phyloP scores from a whole-genome alignment of 768 basidiomycete species.

The Lanmaoa pseudosensibilis region DNA sequence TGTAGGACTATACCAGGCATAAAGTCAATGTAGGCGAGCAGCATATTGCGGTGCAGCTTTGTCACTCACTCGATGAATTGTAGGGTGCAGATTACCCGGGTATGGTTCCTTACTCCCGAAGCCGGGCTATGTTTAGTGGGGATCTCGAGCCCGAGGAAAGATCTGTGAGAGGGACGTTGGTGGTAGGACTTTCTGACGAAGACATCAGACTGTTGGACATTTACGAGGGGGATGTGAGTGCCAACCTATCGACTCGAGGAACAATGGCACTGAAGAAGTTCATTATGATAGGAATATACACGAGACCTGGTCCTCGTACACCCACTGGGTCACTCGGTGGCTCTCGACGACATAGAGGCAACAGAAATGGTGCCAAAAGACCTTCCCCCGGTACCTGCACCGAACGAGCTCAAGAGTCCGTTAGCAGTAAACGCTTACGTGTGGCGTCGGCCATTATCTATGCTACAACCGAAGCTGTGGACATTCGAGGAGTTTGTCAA shows the following conservation, averaged over 20 bases:
- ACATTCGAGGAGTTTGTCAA: conserved; percentile 77
- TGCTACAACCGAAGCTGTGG: conserved; percentile 68
- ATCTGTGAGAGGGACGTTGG: conserved; percentile 76
- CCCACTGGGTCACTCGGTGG: conserved; percentile 48
- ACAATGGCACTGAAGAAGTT: neutral
- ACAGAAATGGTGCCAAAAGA: conserved; percentile 39
- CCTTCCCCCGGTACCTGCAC: conserved; percentile 42
- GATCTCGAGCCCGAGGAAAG: conserved; percentile 61
- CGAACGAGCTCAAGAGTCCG: conserved; percentile 33
- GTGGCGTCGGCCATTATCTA: conserved; percentile 45
- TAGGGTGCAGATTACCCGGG: conserved; percentile 83
- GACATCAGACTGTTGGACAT: conserved; percentile 73
- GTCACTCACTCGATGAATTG: conserved; percentile 7
- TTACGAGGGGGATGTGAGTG: conserved; percentile 78
- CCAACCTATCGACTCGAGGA: neutral
- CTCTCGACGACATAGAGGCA: conserved; percentile 26
- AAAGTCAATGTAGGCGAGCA: conserved; percentile 56
- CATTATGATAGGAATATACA: conserved; percentile 62
- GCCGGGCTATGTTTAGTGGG: conserved; percentile 45
- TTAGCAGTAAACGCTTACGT: conserved; percentile 69
- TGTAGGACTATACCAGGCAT: conserved; percentile 78
- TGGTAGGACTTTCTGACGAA: conserved; percentile 60
- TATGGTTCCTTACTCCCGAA: conserved; percentile 59
- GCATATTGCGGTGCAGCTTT: neutral
- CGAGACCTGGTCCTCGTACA: conserved; percentile 54